Evolutionary conservation across 2,329 filamentous ascomycete species (phyloP), one percentile per base, ranked within the genome.

Genomic region (Epichloe typhina): DNA sequence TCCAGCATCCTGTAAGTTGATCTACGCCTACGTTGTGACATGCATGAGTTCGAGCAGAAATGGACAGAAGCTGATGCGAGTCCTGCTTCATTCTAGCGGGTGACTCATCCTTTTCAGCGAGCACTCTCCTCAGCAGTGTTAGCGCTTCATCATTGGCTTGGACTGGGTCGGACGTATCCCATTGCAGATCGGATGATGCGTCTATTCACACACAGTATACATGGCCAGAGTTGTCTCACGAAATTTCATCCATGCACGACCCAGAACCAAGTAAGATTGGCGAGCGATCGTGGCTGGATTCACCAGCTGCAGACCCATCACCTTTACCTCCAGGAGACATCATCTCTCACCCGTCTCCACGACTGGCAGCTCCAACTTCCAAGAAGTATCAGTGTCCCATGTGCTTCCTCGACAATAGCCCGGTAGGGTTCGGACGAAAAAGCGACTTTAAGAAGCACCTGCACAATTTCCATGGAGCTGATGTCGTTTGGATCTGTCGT

Each of bases 381-480:
- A 69, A 70, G 54, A 70, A 69, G 54, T 69, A 69, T 44, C 67
- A 72, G 58, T 72, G 70, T 56, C 70, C 69, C 31, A 69, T 72
- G 61, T 72, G 70, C 58, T 71, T 68, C 53, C 58, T 72, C 41
- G 69, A 72, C 58, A 68, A 67, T 59, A 72, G 71, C 54, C 64
- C 65, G 15, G 69, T 72, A 23, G 69, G 69, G 37, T 72, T 72
- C 47, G 69, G 69, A 37, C 66, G 70, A 52, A 72, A 72, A 60
- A 71, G 68, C 56, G 70, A 72, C 55, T 72, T 72, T 57, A 72
- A 72, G 63, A 72, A 72, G 62, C 70, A 72, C 55, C 60, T 72
- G n/a, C 68, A 72, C 61, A 70, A 71, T 58, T 72, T 72, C 54
- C 70, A 72, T 55, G 67, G 68, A 38, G 63, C 66, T 46, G 68